Percentiles rank a stretch among this genome's conserved stretches.
Evolutionary conservation across 2,329 filamentous ascomycete genomes (phyloP).

Genomic region (Niveomyces coronatus): DNA sequence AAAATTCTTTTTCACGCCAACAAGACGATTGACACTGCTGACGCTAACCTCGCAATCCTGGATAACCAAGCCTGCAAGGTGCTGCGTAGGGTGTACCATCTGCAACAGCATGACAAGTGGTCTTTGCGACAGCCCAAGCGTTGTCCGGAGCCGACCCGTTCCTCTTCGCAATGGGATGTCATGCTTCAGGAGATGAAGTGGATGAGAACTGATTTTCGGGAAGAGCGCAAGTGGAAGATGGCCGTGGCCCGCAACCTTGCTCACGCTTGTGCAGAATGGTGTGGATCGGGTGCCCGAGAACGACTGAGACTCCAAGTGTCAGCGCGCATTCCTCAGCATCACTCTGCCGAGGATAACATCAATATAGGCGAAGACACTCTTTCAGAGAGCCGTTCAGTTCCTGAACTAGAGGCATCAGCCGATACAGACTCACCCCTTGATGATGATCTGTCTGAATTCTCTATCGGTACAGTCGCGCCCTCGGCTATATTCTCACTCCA

Average conservation of each 20-base stretch:
- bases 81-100: slow-evolving; percentile 73
- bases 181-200: slow-evolving; percentile 88
- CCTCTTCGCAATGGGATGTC: slow-evolving; percentile 73
- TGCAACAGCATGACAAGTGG: slow-evolving; percentile 90
- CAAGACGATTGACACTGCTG: slow-evolving; percentile 80
- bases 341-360: slow-evolving; percentile 19
- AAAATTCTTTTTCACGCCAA: slow-evolving; percentile 72
- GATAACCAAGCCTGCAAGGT: slow-evolving; percentile 85
- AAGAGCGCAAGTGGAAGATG: slow-evolving; percentile 91
- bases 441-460: slow-evolving; percentile 28
- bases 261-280: slow-evolving; percentile 74
- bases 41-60: slow-evolving; percentile 71
- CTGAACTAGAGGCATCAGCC: slow-evolving; percentile 55
- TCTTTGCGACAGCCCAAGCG: slow-evolving; percentile 82
- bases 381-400: slow-evolving; percentile 44
- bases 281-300: slow-evolving; percentile 52
- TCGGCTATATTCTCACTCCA: slow-evolving; percentile 76
- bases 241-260: slow-evolving; percentile 71
- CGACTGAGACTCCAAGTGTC: slow-evolving; percentile 60
- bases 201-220: slow-evolving; percentile 94
- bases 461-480: slow-evolving; percentile 49
- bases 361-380: slow-evolving; percentile 22
- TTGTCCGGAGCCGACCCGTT: slow-evolving; percentile 67
- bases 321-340: slow-evolving; percentile 36
- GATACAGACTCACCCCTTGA: slow-evolving; percentile 47